Base-by-base conservation (phyloP, 2,329 filamentous ascomycete genomes). In the Fusarium virguliforme region DNA sequence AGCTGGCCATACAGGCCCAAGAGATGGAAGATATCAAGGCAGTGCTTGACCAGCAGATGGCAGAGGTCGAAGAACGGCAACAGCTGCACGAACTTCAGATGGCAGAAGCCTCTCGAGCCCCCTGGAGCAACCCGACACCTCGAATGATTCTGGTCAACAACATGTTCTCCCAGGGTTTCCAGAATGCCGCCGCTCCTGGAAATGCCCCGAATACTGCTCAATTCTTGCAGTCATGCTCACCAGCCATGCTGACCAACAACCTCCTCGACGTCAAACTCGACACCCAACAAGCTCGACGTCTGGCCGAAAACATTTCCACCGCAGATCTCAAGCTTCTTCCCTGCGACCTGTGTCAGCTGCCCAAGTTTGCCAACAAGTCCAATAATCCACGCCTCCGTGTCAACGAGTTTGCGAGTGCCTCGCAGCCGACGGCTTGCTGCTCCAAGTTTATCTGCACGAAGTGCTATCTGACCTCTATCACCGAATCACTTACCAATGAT, bases 391-490 rank as follows among this genome's bases (percentile, higher is more conserved):
- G 50, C 5, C n/a, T 62, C 9, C 32, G 60, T 4, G 24, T 62
- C 9, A 62, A 57, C 6, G 60, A 62, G 18, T 62, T 62, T 28
- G 34, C 60, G 24, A 37, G 40, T 15, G 30, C 38, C 15, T 54
- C 51, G 1, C 51, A 54, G 3, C 51, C 51, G 15, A 56, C 50
- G 12, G 3, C 28, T 4, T 62, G 60, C 12, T 62, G 60, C n/a
- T 46, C 60, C 7, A 62, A 62, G 60, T 56, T 53, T 12, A 30
- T 62, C 8, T 62, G 60, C 24, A 62, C 60, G 3, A 37, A 62
- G 0, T 62, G 60, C 13, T 62, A 48, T 15, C 34, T 48, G 28
- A 22, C 41, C 2, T 22, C 32, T 6, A 8, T 62, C 37, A 35
- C 48, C 1, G 46, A 38, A 2, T 62, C 51, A 1, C 35, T 62